These are phyloP conservation scores for Quercus berberidifolia DNA, from an alignment of 306 rosid genomes.

Conservation along the genomic window DNA sequence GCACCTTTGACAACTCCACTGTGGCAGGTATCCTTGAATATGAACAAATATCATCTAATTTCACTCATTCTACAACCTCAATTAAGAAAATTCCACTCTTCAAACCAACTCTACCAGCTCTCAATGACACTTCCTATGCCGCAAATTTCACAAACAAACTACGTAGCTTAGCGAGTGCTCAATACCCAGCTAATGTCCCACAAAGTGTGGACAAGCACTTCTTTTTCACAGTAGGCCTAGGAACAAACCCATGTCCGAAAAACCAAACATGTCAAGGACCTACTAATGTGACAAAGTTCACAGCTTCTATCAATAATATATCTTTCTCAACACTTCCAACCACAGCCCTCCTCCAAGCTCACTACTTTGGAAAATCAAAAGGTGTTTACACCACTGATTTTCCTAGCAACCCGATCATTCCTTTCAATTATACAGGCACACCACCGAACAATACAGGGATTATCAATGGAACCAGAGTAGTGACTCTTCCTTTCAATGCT, in stretches of 20 bases:
- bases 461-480: conserved; percentile 5
- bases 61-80: background rate
- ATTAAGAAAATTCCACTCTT: conserved; percentile 3
- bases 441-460: conserved; percentile 9
- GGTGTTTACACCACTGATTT: background rate
- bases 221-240: conserved; percentile 15
- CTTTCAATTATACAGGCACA: conserved; percentile 4
- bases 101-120: conserved; percentile 1
- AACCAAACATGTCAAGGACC: conserved; percentile 20
- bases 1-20: conserved; percentile 7
- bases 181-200: conserved; percentile 10
- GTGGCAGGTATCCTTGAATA: conserved; percentile 4
- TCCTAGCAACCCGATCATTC: background rate
- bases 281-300: conserved; percentile 1
- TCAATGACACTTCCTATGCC: conserved; percentile 10
- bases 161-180: conserved; percentile 9
- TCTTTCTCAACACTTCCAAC: background rate
- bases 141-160: conserved; percentile 8
- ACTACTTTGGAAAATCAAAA: background rate
- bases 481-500: conserved; percentile 1
- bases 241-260: conserved; percentile 4
- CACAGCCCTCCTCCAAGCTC: conserved; percentile 17
- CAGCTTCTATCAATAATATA: conserved; percentile 15
- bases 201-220: background rate
- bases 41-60: background rate